Evolutionary conservation across 1,139 yeast genomes (phyloP), one percentile per base, ranked within the genome.

Genomic region (Yueomyces sp.): DNA sequence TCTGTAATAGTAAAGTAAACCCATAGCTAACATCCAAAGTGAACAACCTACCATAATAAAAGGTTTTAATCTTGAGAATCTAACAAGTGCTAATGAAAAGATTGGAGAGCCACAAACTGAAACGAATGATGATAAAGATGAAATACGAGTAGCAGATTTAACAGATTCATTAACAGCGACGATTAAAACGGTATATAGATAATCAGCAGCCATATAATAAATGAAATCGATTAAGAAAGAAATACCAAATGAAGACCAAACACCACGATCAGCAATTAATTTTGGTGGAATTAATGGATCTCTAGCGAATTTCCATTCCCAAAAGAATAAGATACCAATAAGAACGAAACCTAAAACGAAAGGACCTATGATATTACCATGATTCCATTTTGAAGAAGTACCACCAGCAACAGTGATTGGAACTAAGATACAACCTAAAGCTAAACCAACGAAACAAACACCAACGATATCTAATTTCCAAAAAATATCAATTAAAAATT

Each of bases 151-250:
- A 19, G 86, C 85, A 4, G 83, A 74, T 47, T 66, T 67, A 45
- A 67, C 57, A 25, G 78, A 65, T 45, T 75, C 75, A 51, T 74
- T 66, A 60, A 78, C 72, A 8, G 78, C 78, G 34, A 77, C 84
- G 41, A 72, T 53, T 45, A 80, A 63, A 30, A 78, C 78, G 0
- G 85, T 72, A 59, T 73, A 78, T 69, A 80, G 66, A 57, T 65
- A 80, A 51, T 76, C 82, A 54, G 78, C 79, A 48, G 79, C 83
- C 78, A 78, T 73, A 61, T 73, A 72, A 78, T 79, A 78, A 39
- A 74, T 62, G 53, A 76, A 69, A 59, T 77, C 68, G 50, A 76
- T 69, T 46, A 75, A 63, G 45, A 76, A 59, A 29, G 74, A 82
- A 49, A 79, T 70, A 39, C 62, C 49, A 38, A 71, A 48, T 52